Percentiles rank a stretch among this genome's conserved stretches.
Evolutionary conservation across 2,329 filamentous ascomycete genomes (phyloP).

Genomic region (Achaetomium macrosporum): DNA sequence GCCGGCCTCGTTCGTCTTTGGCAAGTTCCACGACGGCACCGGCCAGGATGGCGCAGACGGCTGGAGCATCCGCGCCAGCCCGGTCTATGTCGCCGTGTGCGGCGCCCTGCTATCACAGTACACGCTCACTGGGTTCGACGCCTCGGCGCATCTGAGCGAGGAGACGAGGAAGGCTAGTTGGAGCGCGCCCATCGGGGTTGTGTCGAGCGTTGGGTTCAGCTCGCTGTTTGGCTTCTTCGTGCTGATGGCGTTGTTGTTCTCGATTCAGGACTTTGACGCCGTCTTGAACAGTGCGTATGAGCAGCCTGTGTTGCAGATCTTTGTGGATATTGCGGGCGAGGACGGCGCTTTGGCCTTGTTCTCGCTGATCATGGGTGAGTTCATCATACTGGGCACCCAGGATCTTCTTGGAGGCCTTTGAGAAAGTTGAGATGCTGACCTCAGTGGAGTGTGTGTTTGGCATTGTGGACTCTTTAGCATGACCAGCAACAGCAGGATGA

Average conservation of each 20-base stretch:
- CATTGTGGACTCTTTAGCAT: conserved; percentile 55
- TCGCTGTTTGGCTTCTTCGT: conserved; percentile 55
- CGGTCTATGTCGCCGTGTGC: conserved; percentile 49
- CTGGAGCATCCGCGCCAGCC: conserved; percentile 47
- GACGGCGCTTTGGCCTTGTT: conserved; percentile 51
- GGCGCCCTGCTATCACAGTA: conserved; percentile 51
- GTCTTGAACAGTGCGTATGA: conserved; percentile 41
- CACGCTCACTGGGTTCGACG: conserved; percentile 25
- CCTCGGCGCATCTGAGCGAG: conserved; percentile 48
- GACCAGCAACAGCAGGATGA: conserved; percentile 53
- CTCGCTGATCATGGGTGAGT: conserved; percentile 43
- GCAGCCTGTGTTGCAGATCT: conserved; percentile 53
- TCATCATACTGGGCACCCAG: not conserved
- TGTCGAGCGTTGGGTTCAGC: conserved; percentile 51
- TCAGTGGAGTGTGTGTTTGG: conserved; percentile 47
- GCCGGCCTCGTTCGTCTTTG: conserved; percentile 50
- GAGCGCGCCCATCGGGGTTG: conserved; percentile 52
- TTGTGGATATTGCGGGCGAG: conserved; percentile 51
- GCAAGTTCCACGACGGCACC: conserved; percentile 39
- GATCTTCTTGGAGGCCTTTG: not conserved
- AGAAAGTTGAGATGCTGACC: not conserved
- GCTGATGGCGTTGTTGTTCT: conserved; percentile 52
- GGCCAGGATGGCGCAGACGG: conserved; percentile 38
- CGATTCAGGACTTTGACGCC: conserved; percentile 49
- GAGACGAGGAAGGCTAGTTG: conserved; percentile 52